These are phyloP conservation scores for Lathyrus oleraceus DNA, from an alignment of 306 rosid genomes.

Conservation along the genomic window DNA sequence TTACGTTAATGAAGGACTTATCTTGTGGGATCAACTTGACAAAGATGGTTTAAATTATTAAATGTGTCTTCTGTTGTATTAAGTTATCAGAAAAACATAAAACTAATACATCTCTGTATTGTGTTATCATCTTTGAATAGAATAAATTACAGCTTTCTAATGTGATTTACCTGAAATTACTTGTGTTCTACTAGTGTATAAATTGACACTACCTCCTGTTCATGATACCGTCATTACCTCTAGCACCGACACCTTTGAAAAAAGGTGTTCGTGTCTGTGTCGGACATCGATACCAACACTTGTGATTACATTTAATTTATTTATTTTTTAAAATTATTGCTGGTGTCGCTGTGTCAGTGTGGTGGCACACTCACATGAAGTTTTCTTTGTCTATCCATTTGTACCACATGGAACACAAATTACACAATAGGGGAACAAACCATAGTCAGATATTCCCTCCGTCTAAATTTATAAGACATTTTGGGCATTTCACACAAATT, in stretches of 20 bases:
- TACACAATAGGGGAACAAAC: too few relatives aligned
- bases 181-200: background rate
- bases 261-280: too few relatives aligned
- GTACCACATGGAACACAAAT: background rate
- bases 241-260: too few relatives aligned
- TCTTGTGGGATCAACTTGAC: background rate
- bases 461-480: too few relatives aligned
- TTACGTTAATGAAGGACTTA: background rate
- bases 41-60: constrained; percentile 1
- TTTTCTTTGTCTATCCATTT: too few relatives aligned
- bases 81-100: background rate
- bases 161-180: background rate
- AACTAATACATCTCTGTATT: background rate
- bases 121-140: background rate
- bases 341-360: too few relatives aligned
- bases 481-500: too few relatives aligned
- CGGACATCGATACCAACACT: too few relatives aligned
- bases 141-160: background rate
- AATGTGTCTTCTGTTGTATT: background rate
- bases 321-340: too few relatives aligned
- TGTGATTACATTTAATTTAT: too few relatives aligned
- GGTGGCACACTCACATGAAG: too few relatives aligned
- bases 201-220: background rate
- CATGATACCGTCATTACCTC: background rate
- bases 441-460: too few relatives aligned